These are phyloP conservation scores for Fraxinus americana DNA, from an alignment of 257 asterid genomes.

Conservation along the genomic window DNA sequence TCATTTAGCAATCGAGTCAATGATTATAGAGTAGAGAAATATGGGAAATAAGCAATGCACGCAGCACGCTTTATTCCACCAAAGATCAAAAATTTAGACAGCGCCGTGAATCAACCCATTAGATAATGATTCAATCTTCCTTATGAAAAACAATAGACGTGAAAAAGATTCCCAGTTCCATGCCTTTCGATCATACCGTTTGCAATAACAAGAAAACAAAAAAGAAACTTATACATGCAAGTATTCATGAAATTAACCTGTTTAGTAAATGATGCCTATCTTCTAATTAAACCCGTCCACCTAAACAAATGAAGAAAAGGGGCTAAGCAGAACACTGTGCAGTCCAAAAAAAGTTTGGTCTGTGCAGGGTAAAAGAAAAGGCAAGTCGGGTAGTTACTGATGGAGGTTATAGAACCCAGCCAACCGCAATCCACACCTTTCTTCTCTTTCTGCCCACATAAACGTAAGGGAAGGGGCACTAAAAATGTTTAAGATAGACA, in stretches of 20 bases:
- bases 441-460: not conserved
- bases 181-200: not conserved
- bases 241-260: not conserved
- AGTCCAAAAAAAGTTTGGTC: not conserved
- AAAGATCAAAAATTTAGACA: not conserved
- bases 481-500: not conserved
- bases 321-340: not conserved
- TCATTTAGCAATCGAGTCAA: constrained; percentile 1
- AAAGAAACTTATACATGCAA: not conserved
- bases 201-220: not conserved
- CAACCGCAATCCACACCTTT: not conserved
- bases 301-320: not conserved
- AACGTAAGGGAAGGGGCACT: not conserved
- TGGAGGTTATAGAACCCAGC: not conserved
- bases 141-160: not conserved
- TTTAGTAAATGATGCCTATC: not conserved
- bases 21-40: not conserved
- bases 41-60: not conserved
- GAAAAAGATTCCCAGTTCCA: not conserved
- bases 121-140: not conserved
- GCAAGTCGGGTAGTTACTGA: not conserved
- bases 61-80: not conserved
- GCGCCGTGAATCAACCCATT: not conserved
- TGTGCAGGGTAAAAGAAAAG: not conserved
- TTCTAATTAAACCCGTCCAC: not conserved